These are phyloP conservation scores for Xylariaceae sp. DNA, from an alignment of 2,329 filamentous ascomycete species.

Conservation along the genomic window DNA sequence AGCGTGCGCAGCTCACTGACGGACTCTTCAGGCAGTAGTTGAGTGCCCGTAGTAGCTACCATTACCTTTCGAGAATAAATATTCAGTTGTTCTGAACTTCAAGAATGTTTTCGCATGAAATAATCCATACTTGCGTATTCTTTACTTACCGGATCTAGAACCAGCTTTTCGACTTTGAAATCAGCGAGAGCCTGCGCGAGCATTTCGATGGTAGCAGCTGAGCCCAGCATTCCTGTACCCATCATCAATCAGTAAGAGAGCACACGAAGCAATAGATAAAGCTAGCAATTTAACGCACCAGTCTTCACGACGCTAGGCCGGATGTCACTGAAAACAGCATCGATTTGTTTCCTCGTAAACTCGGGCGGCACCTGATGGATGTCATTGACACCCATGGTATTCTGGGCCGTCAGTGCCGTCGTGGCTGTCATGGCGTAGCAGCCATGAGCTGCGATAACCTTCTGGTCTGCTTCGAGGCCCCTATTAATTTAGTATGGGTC, in stretches of 20 bases:
- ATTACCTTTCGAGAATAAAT: slow-evolving; percentile 71
- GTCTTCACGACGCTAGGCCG: slow-evolving; percentile 91
- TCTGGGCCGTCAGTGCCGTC: slow-evolving; percentile 94
- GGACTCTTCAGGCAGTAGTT: slow-evolving; percentile 71
- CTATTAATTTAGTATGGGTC: slow-evolving; percentile 62
- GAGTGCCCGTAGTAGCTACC: slow-evolving; percentile 81
- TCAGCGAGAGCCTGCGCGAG: slow-evolving; percentile 69
- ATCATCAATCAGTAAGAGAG: not conserved
- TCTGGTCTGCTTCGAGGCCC: slow-evolving; percentile 94
- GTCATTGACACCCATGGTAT: slow-evolving; percentile 82
- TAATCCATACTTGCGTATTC: not conserved
- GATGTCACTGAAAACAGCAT: slow-evolving; percentile 83
- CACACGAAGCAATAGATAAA: not conserved
- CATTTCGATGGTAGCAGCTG: slow-evolving; percentile 70
- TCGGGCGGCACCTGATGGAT: slow-evolving; percentile 80
- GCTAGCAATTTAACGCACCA: slow-evolving; percentile 58
- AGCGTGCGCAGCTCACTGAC: slow-evolving; percentile 63
- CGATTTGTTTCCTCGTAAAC: slow-evolving; percentile 86
- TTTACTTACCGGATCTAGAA: slow-evolving; percentile 75
- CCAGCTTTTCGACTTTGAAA: slow-evolving; percentile 63
- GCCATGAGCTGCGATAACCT: slow-evolving; percentile 88
- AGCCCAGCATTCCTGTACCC: slow-evolving; percentile 78
- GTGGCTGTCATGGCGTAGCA: slow-evolving; percentile 97
- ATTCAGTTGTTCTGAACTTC: not conserved
- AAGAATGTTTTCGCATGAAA: not conserved